Base-by-base conservation (phyloP, 108 stramenopile species). In the Skeletonema potamos region DNA sequence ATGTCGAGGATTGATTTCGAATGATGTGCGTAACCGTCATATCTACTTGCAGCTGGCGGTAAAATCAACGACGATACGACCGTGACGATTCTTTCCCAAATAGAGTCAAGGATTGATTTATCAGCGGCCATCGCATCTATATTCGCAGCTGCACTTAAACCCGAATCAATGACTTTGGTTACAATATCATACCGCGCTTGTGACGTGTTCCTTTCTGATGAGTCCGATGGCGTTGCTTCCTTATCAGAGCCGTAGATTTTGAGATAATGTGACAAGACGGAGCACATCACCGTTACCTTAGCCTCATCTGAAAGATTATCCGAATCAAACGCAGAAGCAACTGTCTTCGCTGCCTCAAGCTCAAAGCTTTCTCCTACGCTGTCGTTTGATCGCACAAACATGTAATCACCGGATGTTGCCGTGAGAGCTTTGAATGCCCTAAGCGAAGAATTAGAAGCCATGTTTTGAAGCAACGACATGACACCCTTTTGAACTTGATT, bases 401-500 rank as follows among this genome's bases (percentile, higher is more conserved):
- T 66, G 11, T 22, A 64, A 57, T 73, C 69, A n/a, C 76, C 74
- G 22, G 77, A 83, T 18, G 91, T 44, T 13, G 57, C 58, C 0
- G 86, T 71, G 12, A 92, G 67, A 26, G 68, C 74, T 30, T 80
- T 62, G 20, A 89, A 84, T 26, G 91, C 88, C 20, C 78, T 69
- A 15, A 72, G 61, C 11, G 93, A 94, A 34, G 87, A 86, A 66
- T 85, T 69, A 10, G 71, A 70, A 27, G 85, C 83, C 88, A 94
- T 90, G 6, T 65, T 39, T 61, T 83, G 81, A 4, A 95, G 80
- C 41, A 95, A 43, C 20, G 90, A 84, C 58, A 92, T 54, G 44
- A 79, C 77, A 27, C 79, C 68, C 62, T 86, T 74, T 68, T 95
- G 94, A 10, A 89, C 87, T 76, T 91, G 91, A 33, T 89, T 89